These are phyloP conservation scores for Evansstolkia leycettana DNA, from an alignment of 495 filamentous ascomycete species.

Conservation along the genomic window DNA sequence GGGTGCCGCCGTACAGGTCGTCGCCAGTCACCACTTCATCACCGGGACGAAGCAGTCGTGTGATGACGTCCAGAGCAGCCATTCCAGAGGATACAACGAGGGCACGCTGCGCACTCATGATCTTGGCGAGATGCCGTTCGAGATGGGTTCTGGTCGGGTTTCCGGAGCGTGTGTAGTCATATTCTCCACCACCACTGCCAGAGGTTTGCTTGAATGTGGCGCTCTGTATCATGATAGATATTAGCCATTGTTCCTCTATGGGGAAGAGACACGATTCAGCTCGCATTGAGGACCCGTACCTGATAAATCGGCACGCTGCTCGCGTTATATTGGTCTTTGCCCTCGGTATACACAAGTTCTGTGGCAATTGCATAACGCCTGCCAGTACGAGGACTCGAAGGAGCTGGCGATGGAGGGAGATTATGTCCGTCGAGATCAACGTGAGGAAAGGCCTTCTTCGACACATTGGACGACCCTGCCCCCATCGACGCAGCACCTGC, in stretches of 20 bases:
- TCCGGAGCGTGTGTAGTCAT: constrained; percentile 95
- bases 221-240: constrained; percentile 38
- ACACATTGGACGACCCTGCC: constrained; percentile 15
- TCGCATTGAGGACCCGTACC: constrained; percentile 23
- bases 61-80: constrained; percentile 94
- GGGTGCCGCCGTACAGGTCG: constrained; percentile 92
- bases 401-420: constrained; percentile 86
- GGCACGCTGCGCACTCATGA: constrained; percentile 87
- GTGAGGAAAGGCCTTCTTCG: constrained; percentile 58
- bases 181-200: constrained; percentile 63
- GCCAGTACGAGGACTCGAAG: constrained; percentile 77
- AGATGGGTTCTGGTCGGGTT: constrained; percentile 95
- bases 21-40: constrained; percentile 97
- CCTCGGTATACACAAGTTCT: constrained; percentile 90
- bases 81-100: constrained; percentile 93
- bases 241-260: background rate
- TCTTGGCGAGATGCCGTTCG: constrained; percentile 94
- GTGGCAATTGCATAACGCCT: constrained; percentile 86
- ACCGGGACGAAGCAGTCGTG: constrained; percentile 80
- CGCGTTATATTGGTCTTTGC: constrained; percentile 89
- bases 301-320: constrained; percentile 95
- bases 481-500: constrained; percentile 8
- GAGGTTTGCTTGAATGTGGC: constrained; percentile 96
- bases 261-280: background rate
- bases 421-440: constrained; percentile 83